Evolutionary conservation across 1,284 basidiomycete genomes (phyloP).

Genomic region (Sporisorium reilianum): DNA sequence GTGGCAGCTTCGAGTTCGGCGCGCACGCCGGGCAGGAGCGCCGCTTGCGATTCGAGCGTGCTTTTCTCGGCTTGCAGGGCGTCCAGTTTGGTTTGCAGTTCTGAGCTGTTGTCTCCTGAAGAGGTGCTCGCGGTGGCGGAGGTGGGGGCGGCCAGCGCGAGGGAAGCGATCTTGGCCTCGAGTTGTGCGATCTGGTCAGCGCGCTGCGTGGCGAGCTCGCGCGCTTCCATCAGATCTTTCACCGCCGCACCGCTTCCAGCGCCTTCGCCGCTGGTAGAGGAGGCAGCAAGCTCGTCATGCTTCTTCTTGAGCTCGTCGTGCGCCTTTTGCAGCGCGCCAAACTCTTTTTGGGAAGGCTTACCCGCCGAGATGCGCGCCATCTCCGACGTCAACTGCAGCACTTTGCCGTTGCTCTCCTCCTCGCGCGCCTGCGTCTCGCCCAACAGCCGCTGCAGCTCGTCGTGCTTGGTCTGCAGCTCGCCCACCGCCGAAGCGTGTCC

Average conservation of each 20-base stretch:
- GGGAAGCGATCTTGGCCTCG: slow-evolving; percentile 10
- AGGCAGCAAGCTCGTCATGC: slow-evolving; percentile 18
- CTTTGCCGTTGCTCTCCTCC: slow-evolving; percentile 28
- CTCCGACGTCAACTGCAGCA: slow-evolving; percentile 39
- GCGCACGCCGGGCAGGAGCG: background rate
- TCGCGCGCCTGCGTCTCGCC: slow-evolving; percentile 18
- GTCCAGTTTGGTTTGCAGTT: slow-evolving; percentile 18
- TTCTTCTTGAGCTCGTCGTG: slow-evolving; percentile 46
- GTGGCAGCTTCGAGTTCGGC: slow-evolving; percentile 17
- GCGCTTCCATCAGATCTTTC: slow-evolving; percentile 31
- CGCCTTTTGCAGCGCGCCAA: slow-evolving; percentile 31
- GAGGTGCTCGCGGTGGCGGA: background rate
- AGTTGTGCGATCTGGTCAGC: slow-evolving; percentile 27
- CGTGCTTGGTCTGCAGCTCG: slow-evolving; percentile 22
- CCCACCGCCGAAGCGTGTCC: slow-evolving; percentile 22
- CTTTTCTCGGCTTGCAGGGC: slow-evolving; percentile 11
- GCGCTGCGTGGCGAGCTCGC: slow-evolving; percentile 13
- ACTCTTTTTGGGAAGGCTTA: slow-evolving; percentile 29
- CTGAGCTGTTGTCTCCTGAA: background rate
- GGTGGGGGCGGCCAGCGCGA: background rate
- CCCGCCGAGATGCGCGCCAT: slow-evolving; percentile 34
- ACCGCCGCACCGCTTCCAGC: slow-evolving; percentile 10
- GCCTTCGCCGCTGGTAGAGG: background rate
- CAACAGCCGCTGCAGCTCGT: slow-evolving; percentile 18
- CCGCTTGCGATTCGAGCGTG: slow-evolving; percentile 10